Evolutionary conservation across 2,329 filamentous ascomycete genomes (phyloP), one percentile per base, ranked within the genome.

Genomic region (Ascochyta viciae-villosae): DNA sequence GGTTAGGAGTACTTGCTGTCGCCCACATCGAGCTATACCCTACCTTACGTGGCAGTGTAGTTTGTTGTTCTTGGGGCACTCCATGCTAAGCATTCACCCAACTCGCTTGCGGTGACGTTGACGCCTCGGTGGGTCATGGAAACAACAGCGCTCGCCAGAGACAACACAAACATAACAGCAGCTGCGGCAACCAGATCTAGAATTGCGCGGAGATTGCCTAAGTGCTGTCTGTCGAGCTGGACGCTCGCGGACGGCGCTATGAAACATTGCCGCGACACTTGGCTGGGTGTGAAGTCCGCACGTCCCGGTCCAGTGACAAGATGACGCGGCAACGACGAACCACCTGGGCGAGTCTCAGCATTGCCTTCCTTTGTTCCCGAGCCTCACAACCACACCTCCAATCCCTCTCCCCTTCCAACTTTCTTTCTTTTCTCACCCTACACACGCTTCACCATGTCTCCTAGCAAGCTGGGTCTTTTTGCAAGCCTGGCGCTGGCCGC

Each of bases 401-500:
- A 43, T 48, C 58, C 66, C 60, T 54, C 34, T 46, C 46, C 41
- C 51, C 51, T 51, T 50, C 48, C 62, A 47, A 54, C 61, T 29
- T 48, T 49, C 44, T 45, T 44, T 43, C 45, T 48, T 50, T 57
- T 48, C 50, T 55, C 50, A 57, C 56, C 42, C 61, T 65, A 51
- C 51, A 54, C 49, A 54, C 47, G 50, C 22, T 44, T 45, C 44
- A 67, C 33, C 22, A 76, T 76, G 74, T 61, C 68, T 59, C 60
- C 59, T 51, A 68, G 59, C 59, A 67, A 67, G 39, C 55, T 76
- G 51, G 71, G 72, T 58, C 61, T 76, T 33, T 60, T 65, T 57
- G 71, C 72, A 58, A 65, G 63, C 58, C 59, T 76, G 64, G 74
- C 73, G 66, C 70, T 75, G 68, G 70, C 62, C 65, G 68, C 70